Percentiles rank a stretch among this genome's conserved stretches.
These are phyloP conservation scores for Diaporthe citriasiana DNA, from an alignment of 2,329 filamentous ascomycete genomes.

Conservation along the genomic window DNA sequence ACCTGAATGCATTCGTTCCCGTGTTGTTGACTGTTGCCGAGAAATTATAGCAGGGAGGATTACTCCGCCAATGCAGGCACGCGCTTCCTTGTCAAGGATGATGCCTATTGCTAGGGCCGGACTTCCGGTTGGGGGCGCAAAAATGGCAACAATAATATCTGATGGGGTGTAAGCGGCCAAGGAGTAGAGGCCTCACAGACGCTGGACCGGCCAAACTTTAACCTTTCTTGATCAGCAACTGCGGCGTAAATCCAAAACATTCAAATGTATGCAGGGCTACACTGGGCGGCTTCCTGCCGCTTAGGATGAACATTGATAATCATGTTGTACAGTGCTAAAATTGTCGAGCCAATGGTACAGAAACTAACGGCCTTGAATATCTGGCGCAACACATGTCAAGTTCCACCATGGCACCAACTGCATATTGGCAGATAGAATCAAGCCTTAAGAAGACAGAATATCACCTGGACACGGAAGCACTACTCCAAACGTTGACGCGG, in stretches of 20 bases:
- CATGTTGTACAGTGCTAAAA: background rate
- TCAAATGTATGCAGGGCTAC: background rate
- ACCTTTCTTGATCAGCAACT: background rate
- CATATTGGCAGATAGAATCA: background rate
- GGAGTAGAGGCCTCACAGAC: background rate
- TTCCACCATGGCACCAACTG: background rate
- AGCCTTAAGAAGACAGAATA: background rate
- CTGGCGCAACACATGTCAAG: background rate
- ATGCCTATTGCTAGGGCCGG: constrained; percentile 2
- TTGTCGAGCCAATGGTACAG: background rate
- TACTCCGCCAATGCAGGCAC: background rate
- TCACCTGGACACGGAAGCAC: background rate
- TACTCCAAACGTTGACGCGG: no score
- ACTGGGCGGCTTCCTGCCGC: background rate
- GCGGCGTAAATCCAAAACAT: background rate
- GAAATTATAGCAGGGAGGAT: background rate
- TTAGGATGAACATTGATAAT: background rate
- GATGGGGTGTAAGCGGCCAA: constrained; percentile 3
- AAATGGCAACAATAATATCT: constrained; percentile 9
- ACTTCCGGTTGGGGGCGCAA: background rate
- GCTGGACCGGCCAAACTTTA: background rate
- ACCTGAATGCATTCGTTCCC: background rate
- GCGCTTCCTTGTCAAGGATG: background rate
- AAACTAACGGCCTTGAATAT: background rate
- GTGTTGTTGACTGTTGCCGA: background rate